Percentiles rank a stretch among this genome's conserved stretches.
Evolutionary conservation across 305 asterid species (phyloP).

Genomic region (Salvia sclarea): DNA sequence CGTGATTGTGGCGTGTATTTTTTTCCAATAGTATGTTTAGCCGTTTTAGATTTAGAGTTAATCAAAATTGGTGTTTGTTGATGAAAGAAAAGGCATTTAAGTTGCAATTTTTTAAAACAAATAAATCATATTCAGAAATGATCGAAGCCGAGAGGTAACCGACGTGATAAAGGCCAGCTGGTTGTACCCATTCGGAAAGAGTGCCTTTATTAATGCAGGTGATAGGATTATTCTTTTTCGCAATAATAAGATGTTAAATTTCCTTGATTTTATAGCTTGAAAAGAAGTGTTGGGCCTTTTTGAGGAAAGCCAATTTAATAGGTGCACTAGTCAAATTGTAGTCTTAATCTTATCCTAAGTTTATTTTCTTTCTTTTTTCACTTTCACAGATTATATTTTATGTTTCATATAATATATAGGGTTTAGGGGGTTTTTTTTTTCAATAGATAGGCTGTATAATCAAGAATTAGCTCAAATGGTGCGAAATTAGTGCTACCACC

Average conservation of each 20-base stretch:
- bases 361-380: background rate
- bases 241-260: slow-evolving; percentile 6
- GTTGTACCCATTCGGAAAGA: background rate
- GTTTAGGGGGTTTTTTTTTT: no score
- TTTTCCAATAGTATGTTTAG: no score
- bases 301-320: slow-evolving; percentile 10
- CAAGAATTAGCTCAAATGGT: slow-evolving; percentile 2
- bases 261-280: background rate
- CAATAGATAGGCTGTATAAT: background rate
- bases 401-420: slow-evolving; percentile 8
- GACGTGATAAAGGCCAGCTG: background rate
- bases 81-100: background rate
- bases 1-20: no score
- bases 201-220: background rate
- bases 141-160: background rate
- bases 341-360: slow-evolving; percentile 32
- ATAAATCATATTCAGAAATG: background rate
- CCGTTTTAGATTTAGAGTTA: no score
- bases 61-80: background rate
- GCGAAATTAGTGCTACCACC: slow-evolving; percentile 4
- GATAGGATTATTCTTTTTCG: background rate
- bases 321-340: slow-evolving; percentile 26
- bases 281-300: slow-evolving; percentile 19
- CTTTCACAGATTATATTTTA: background rate
- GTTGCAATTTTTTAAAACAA: background rate